Base-by-base conservation (phyloP, 1,284 basidiomycete species). In the Malassezia pachydermatis region DNA sequence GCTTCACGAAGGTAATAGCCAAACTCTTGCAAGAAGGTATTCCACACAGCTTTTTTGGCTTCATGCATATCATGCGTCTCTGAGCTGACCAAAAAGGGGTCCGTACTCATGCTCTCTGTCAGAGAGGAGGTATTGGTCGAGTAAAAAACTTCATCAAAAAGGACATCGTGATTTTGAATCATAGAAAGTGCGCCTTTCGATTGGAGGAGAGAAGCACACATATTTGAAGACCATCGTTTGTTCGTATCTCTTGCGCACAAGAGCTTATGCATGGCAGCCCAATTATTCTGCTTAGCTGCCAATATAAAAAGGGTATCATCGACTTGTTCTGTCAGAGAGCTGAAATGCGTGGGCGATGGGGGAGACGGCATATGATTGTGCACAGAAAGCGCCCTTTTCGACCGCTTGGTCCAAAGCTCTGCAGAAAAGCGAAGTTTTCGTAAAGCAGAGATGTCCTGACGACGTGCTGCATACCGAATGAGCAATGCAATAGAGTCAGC, bases 181-280 rank as follows among this genome's bases (percentile, higher is more conserved):
- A 45, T 46, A 17, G 34, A 36, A 14, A 46, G 9, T 11, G 43
- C 37, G 7, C 44, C 37, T 2, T 45, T 23, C 16, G 50, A 29
- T 5, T 40, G 44, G 8, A 52, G 45, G 19, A 47, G n/a, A 6
- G 50, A 38, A 6, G 41, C 33, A 34, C 44, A 52, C 50, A 52
- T 52, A 23, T 30, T 30, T n/a, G 50, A 40, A 3, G 50, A 36
- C 44, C 44, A 52, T 6, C 24, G 25, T 19, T 37, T 24, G 2
- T n/a, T 17, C 17, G 19, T 13, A 4, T 9, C 10, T 2, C 43
- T 22, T 19, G 36, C 17, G 7, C 16, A 13, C 2, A 25, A 32
- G 10, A 52, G 13, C 20, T 10, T 23, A 11, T 27, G 14, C 50
- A 52, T 52, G 1, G 22, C 40, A 10, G 17, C 20, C 50, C 50